phyloP scores from a whole-genome alignment of 2,329 filamentous ascomycete species.

The Exophiala sp. region DNA sequence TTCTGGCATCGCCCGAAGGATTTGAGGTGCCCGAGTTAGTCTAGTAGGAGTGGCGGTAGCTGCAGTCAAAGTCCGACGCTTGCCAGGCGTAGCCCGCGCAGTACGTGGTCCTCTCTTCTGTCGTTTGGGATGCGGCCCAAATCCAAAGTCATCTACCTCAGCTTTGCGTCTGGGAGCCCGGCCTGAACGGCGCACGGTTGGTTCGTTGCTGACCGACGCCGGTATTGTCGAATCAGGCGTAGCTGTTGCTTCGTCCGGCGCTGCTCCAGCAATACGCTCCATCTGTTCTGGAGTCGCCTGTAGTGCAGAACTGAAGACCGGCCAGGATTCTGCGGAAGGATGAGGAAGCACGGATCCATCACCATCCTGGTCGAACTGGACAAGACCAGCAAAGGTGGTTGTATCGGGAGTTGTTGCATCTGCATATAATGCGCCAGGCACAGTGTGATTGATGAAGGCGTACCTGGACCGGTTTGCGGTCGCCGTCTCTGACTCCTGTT shows the following conservation, averaged over 20 bases:
- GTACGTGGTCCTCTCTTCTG: slow-evolving; percentile 1
- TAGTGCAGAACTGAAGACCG: slow-evolving; percentile 14
- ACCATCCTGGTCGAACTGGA: slow-evolving; percentile 15
- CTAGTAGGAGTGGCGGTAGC: not conserved
- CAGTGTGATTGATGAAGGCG: slow-evolving; percentile 26
- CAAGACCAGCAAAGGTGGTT: slow-evolving; percentile 6
- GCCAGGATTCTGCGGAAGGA: slow-evolving; percentile 16
- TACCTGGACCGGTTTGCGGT: slow-evolving; percentile 8
- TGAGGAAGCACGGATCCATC: slow-evolving; percentile 11
- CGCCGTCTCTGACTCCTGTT: slow-evolving; percentile 30
- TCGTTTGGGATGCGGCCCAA: slow-evolving; percentile 13
- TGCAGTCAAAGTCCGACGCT: not conserved
- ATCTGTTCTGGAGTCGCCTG: slow-evolving; percentile 4
- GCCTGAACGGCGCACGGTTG: not conserved
- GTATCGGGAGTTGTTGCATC: not conserved
- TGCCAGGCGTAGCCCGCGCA: not conserved
- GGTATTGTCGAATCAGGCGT: not conserved
- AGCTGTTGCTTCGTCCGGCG: no score
- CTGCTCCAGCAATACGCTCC: not conserved
- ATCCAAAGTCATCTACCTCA: slow-evolving; percentile 6
- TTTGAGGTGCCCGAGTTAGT: slow-evolving; percentile 6
- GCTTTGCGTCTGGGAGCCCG: slow-evolving; percentile 12
- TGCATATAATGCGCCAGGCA: slow-evolving; percentile 13
- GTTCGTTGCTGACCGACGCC: not conserved
- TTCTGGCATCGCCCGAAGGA: slow-evolving; percentile 15